Base-by-base conservation (phyloP, 306 rosid genomes). In the Clitoria ternatea region DNA sequence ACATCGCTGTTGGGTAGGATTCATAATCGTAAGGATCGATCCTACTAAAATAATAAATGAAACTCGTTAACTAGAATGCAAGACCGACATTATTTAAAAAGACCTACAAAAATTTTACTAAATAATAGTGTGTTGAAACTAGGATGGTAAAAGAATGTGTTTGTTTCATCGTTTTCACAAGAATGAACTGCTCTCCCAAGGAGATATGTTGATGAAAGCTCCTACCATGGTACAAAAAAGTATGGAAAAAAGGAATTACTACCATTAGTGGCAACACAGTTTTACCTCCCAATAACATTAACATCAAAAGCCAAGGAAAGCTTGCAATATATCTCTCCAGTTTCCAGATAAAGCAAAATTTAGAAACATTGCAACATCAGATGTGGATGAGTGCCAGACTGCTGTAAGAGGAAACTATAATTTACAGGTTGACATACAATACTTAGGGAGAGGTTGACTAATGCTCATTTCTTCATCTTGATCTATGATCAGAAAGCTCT, bases 401-500 rank as follows among this genome's bases (percentile, higher is more conserved):
- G 52, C 74, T 30, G 30, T 48, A 45, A 72, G 66, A 79, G 79
- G 63, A 67, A 66, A 73, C 54, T 47, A 18, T 50, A 66, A 59
- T 59, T 39, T 66, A 66, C 76, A 49, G 24, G 79, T 50, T 5
- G 53, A 39, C 75, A 57, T n/a, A 50, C 49, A 57, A 52, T 48
- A 35, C 50, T 33, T 22, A 27, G 43, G 44, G 9, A 11, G 60
- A 40, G 36, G 72, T 35, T 24, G 62, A 27, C 14, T 30, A 18
- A 66, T 37, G 12, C 35, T 2, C 42, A 9, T 15, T 29, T 22
- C 35, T 50, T 79, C 79, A 73, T 79, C 75, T 73, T 59, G 70
- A 44, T 64, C 64, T 32, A 54, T 79, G 72, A 67, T 79, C 79
- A 50, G 72, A 77, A 77, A 61, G 50, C n/a, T 60, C 72, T 3